Base-by-base conservation (phyloP, 2,329 filamentous ascomycete genomes). In the Colletotrichum camelliae region DNA sequence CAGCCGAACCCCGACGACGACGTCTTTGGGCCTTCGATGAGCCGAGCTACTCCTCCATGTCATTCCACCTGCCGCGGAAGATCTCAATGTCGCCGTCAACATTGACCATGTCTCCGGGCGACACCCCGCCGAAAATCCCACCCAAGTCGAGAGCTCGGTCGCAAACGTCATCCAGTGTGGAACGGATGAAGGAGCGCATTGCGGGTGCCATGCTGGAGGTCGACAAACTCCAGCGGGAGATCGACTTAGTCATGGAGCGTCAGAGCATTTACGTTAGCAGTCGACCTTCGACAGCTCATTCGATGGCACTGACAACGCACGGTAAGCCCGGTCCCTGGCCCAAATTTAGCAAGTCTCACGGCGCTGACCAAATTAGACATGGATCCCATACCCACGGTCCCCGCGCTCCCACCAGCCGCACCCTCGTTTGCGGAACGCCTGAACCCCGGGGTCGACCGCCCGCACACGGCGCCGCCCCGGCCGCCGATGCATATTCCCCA, bases 231-330 rank as follows among this genome's bases (percentile, higher is more conserved):
- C 87, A 93, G 81, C 88, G 87, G 73, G 87, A 91, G 78, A 92
- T 93, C 69, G 89, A 93, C 68, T 87, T 90, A 67, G 85, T 91
- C 27, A 88, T 92, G 29, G 90, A 92, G 84, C 88, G 90, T 75
- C 90, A 91, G 82, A 93, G 89, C 81, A 82, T 92, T 39, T 92
- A 91, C 77, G 84, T 80, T 75, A 91, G 89, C 81, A 78, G 77
- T 58, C 87, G 90, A 65, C 89, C 90, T 37, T 89, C 89, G 57
- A 91, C 88, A 52, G 83, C 87, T 24, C 83, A 88, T 76, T 89
- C 87, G 27, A 80, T 84, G 78, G 80, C 81, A 52, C 62, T 62
- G 67, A 76, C 64, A 31, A 31, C 27, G 67, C 66, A 67, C 67
- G 75, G 75, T 77, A 75, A 72, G 76, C 48, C 64, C 37, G 18